Base-by-base conservation (phyloP, 2,329 filamentous ascomycete genomes). In the Salinomyces thailandicus region DNA sequence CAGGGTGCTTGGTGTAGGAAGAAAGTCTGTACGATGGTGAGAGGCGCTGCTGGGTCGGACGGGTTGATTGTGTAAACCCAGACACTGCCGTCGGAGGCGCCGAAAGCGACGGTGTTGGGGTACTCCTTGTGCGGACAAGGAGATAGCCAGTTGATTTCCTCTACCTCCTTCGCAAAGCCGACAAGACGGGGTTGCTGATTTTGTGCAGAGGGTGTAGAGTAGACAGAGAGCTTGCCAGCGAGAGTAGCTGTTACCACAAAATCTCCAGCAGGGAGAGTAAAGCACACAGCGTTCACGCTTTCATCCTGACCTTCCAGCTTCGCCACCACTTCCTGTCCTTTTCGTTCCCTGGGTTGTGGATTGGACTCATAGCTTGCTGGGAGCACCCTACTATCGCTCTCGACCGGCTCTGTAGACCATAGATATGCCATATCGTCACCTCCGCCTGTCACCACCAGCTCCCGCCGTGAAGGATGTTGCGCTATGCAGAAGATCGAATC, bases 401-500 rank as follows among this genome's bases (percentile, higher is more conserved):
- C 53, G 5, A 67, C 67, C 0, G 79, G 77, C 3, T 78, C 77
- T 5, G 77, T 77, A 60, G 94, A 83, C 58, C 93, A 79, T 11
- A 98, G 73, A 64, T 89, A 95, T 36, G 84, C 87, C 14, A 81
- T 79, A 41, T 94, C 91, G 52, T 84, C 80, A 22, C 79, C 80
- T 46, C 87, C 91, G 42, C 91, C 91, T 0, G 91, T 94, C 3
- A 87, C 81, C 42, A 96, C 70, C 42, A 96, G 77, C 14, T 78
- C 71, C 5, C 81, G 76, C 55, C 82, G 72, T 5, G 77, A 67
- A 3, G 91, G 91, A 59, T 98, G 91, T 59, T 94, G 85, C 13
- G 89, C 85, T 58, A 98, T 91, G 62, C 84, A 78, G 68, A 95
- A 98, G 54, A 98, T 82, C 42, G 81, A 87, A 71, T 95, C 86